These are phyloP conservation scores for Parmales sp. DNA, from an alignment of 108 stramenopile species.

Conservation along the genomic window DNA sequence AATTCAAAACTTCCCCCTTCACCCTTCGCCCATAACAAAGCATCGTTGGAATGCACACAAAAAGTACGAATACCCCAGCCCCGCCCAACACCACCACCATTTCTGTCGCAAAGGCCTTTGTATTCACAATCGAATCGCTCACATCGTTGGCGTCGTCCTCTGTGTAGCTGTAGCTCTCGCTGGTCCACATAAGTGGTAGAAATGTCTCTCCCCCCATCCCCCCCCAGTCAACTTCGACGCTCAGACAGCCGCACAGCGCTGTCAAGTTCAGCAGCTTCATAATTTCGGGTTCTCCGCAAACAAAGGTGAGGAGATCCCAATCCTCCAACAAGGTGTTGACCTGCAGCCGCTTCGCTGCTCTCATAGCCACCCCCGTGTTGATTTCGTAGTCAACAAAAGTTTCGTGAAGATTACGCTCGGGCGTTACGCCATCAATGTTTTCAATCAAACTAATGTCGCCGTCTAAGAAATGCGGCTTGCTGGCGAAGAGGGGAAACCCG, in stretches of 20 bases:
- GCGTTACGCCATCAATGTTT: neutral
- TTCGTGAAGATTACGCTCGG: neutral
- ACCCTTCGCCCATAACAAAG: too few species aligned
- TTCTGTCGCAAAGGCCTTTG: neutral
- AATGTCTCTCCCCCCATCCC: neutral
- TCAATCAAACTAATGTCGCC: neutral
- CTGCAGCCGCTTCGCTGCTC: conserved; percentile 2
- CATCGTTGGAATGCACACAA: too few species aligned
- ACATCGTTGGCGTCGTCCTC: conserved; percentile 3
- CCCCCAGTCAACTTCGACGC: neutral
- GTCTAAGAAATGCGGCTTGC: conserved; percentile 1
- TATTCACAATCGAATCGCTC: neutral
- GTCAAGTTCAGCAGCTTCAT: neutral
- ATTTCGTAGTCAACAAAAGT: neutral
- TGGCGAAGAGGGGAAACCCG: conserved; percentile 10
- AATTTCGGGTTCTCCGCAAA: neutral
- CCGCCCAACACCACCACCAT: too few species aligned
- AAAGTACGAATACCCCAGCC: too few species aligned
- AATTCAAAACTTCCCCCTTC: too few species aligned
- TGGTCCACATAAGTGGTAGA: neutral
- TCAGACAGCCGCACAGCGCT: neutral
- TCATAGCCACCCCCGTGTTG: neutral
- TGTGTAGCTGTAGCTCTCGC: neutral
- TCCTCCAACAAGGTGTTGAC: neutral
- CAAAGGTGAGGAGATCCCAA: neutral